These are phyloP conservation scores for Penicillium sp. DNA, from an alignment of 2,329 filamentous ascomycete species.

Conservation along the genomic window DNA sequence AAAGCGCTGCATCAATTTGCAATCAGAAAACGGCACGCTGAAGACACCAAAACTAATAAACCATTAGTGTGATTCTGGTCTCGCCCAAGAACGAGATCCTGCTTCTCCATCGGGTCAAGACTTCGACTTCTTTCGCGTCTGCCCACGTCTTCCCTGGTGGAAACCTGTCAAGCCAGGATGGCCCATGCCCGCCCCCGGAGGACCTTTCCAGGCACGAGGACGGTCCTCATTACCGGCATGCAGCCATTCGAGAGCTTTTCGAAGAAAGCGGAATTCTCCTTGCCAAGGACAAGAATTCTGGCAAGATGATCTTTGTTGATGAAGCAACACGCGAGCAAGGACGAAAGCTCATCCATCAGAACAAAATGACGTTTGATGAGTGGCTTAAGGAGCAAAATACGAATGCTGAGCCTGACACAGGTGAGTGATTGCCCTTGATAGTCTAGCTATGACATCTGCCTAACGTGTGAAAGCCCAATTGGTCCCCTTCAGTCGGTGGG, in stretches of 20 bases:
- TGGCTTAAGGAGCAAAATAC: conserved; percentile 56
- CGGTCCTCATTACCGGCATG: conserved; percentile 72
- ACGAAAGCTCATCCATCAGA: conserved; percentile 68
- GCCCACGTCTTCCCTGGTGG: conserved; percentile 97
- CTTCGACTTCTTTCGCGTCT: conserved; percentile 80
- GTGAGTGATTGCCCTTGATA: conserved; percentile 32
- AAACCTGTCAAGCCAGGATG: conserved; percentile 76
- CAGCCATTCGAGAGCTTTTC: conserved; percentile 87
- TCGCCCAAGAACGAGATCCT: conserved; percentile 86
- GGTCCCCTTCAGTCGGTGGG: conserved; percentile 86
- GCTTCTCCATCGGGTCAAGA: conserved; percentile 80
- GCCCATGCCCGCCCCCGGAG: conserved; percentile 53
- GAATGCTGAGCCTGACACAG: conserved; percentile 57
- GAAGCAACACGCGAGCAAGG: conserved; percentile 64
- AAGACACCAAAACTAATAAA: conserved; percentile 9
- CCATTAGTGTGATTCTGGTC: conserved; percentile 72
- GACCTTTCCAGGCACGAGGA: conserved; percentile 67
- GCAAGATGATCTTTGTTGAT: conserved; percentile 61
- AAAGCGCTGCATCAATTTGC: not conserved
- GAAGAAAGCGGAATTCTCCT: conserved; percentile 92
- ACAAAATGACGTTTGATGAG: conserved; percentile 64
- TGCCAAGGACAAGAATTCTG: conserved; percentile 50
- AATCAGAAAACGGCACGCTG: not conserved
- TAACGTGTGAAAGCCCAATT: conserved; percentile 56
- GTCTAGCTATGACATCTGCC: not conserved